Evolutionary conservation across 345 rosid genomes (phyloP).

Genomic region (Ceriops zippeliana): DNA sequence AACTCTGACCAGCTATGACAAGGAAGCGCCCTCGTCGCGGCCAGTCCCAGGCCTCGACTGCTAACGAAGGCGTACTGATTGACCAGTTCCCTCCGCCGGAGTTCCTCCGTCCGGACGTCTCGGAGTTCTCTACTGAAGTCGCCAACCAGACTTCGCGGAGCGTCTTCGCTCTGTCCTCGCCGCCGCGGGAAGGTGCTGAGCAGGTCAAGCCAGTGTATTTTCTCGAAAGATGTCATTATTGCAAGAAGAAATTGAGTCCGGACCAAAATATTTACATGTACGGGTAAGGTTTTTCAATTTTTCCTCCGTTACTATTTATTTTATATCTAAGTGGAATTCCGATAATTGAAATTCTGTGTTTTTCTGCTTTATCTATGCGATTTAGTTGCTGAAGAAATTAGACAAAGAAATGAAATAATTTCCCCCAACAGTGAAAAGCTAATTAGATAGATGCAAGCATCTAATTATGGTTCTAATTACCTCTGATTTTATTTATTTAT

Average conservation of each 20-base stretch:
- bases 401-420: too few species aligned
- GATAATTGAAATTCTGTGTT: background rate
- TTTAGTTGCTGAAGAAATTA: too few species aligned
- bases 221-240: constrained; percentile 33
- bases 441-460: too few species aligned
- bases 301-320: background rate
- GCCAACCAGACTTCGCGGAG: constrained; percentile 12
- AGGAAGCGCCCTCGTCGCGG: constrained; percentile 34
- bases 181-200: constrained; percentile 9
- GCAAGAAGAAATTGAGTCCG: constrained; percentile 29
- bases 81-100: constrained; percentile 8
- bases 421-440: too few species aligned
- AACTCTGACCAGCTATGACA: constrained; percentile 14
- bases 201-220: constrained; percentile 16
- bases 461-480: too few species aligned
- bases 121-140: background rate
- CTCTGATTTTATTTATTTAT: too few species aligned
- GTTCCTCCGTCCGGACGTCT: background rate
- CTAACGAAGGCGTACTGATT: constrained; percentile 2
- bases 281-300: constrained; percentile 26
- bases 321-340: background rate
- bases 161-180: constrained; percentile 25
- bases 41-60: constrained; percentile 23
- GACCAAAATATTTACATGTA: constrained; percentile 33
- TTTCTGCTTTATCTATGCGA: background rate